Conservation (phyloP, 225 moss, liverwort and hornwort genomes). For the Neckera pumila region DNA sequence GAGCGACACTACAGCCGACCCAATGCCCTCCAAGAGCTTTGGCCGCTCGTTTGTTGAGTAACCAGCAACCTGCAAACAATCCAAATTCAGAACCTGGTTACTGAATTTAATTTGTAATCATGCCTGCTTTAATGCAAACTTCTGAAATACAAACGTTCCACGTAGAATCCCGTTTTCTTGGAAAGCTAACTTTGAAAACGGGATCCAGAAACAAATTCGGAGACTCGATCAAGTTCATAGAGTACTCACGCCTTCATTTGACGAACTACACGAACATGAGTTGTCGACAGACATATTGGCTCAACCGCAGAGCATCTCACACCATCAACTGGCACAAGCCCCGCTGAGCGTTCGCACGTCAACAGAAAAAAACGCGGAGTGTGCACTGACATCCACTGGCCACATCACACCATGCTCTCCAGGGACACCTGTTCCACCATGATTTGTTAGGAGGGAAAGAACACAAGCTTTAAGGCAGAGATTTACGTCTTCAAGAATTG, state of each 20-base stretch:
- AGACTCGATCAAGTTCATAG: neutral
- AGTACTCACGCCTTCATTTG: slow-evolving; percentile 21
- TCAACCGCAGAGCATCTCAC: slow-evolving; percentile 24
- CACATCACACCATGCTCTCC: neutral
- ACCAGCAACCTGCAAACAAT: slow-evolving; percentile 13
- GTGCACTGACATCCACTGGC: neutral
- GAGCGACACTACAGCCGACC: slow-evolving; percentile 21
- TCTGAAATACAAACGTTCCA: neutral
- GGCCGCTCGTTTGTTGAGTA: neutral
- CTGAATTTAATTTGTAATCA: neutral
- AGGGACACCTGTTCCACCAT: slow-evolving; percentile 6
- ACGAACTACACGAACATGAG: slow-evolving; percentile 21
- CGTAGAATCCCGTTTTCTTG: neutral
- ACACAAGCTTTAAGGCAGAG: neutral
- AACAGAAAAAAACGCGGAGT: neutral
- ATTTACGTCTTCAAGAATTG: neutral
- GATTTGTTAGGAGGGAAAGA: neutral
- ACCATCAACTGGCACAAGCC: neutral
- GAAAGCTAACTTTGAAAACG: neutral
- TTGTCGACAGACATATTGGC: slow-evolving; percentile 22
- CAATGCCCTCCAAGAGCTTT: slow-evolving; percentile 32
- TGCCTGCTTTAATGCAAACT: neutral
- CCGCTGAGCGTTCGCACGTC: neutral
- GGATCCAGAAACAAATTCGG: neutral
- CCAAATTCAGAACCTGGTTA: neutral